Evolutionary conservation across 306 rosid genomes (phyloP).

Genomic region (Cucurbita ficifolia): DNA sequence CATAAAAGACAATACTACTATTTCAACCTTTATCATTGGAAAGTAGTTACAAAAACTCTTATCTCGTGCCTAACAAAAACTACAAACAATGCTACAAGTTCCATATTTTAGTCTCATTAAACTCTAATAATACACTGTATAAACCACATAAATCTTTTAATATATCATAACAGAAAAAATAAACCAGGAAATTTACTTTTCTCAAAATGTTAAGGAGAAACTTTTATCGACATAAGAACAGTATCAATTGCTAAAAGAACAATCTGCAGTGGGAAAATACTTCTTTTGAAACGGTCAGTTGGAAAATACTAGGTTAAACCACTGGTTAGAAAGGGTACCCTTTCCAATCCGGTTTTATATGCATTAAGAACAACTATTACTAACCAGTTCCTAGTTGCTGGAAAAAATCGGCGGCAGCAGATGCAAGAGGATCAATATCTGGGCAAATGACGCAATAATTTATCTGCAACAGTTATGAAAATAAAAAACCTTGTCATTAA

Average conservation of each 20-base stretch:
- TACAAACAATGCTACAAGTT: background rate
- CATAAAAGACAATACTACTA: background rate
- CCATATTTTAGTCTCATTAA: background rate
- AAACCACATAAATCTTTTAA: background rate
- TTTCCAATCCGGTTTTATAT: background rate
- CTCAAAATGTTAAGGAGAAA: background rate
- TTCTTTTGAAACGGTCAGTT: background rate
- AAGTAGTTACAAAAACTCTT: background rate
- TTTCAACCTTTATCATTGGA: background rate
- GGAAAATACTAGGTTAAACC: background rate
- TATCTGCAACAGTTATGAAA: slow-evolving; percentile 51
- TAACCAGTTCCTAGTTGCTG: slow-evolving; percentile 96
- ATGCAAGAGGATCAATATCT: slow-evolving; percentile 84
- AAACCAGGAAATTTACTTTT: background rate
- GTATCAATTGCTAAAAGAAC: background rate
- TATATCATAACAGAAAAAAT: background rate
- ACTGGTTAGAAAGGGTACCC: background rate
- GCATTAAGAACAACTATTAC: slow-evolving; percentile 10
- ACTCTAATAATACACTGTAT: background rate
- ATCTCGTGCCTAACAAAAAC: background rate
- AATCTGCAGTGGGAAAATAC: background rate
- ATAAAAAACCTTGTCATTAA: background rate
- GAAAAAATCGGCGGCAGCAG: slow-evolving; percentile 91
- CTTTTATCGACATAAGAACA: background rate
- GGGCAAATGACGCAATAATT: slow-evolving; percentile 75